Conservation (phyloP, 495 filamentous ascomycete genomes). For the Tuber indicum region DNA sequence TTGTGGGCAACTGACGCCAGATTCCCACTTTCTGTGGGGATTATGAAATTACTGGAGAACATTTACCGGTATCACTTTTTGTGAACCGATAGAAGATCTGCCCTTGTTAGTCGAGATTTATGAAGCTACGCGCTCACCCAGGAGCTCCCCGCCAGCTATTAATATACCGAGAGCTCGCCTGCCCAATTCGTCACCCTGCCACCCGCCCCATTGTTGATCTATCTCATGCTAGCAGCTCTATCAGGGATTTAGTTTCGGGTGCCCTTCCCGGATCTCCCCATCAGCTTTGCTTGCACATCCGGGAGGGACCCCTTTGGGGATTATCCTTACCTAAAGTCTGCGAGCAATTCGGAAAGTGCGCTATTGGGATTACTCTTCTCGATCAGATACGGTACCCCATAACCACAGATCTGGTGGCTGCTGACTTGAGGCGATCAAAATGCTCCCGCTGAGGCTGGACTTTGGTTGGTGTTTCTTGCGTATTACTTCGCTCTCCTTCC, state of each 20-base stretch:
- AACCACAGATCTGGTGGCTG: not conserved
- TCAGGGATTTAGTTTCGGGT: not conserved
- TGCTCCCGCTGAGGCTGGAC: conserved; percentile 57
- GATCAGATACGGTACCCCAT: not conserved
- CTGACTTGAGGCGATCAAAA: conserved; percentile 14
- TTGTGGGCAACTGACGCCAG: not conserved
- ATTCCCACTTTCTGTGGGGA: not conserved
- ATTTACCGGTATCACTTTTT: not conserved
- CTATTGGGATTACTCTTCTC: not conserved
- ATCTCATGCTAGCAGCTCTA: not conserved
- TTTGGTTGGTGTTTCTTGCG: conserved; percentile 60
- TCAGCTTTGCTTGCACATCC: not conserved
- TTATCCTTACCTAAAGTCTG: not conserved
- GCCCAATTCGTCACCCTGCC: not conserved
- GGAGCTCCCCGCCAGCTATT: not conserved
- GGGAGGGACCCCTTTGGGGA: not conserved
- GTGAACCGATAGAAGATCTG: not conserved
- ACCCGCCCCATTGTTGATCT: not conserved
- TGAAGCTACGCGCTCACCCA: not conserved
- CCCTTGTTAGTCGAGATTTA: not conserved
- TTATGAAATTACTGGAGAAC: not conserved
- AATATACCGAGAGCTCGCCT: not conserved
- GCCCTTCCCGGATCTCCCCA: not conserved
- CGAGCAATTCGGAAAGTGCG: not conserved
- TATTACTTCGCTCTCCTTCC: conserved; percentile 43